A percentile compares a stretch with the other conserved stretches of the same genome.
phyloP scores from a whole-genome alignment of 2,329 filamentous ascomycete species.

The Chaetomium sp. region DNA sequence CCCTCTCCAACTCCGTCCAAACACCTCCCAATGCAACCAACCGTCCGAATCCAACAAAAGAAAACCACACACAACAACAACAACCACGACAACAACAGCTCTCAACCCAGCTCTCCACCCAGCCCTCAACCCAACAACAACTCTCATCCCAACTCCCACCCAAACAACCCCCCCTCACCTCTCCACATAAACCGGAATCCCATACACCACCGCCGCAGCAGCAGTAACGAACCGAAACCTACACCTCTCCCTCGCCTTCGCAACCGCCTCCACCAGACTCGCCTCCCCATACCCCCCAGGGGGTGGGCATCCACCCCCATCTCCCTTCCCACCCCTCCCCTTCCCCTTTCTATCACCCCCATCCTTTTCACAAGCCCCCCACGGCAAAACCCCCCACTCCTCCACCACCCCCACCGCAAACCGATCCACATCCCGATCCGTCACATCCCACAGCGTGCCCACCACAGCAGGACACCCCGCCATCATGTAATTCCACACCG shows the following conservation, averaged over 20 bases:
- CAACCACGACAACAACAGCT: too few relatives aligned
- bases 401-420: constrained; percentile 80
- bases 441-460: constrained; percentile 96
- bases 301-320: too few relatives aligned
- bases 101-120: too few relatives aligned
- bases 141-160: too few relatives aligned
- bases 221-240: constrained; percentile 89
- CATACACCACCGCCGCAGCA: constrained; percentile 91
- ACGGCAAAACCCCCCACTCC: constrained; percentile 75
- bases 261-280: constrained; percentile 78
- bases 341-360: constrained; percentile 24
- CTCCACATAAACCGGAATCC: constrained; percentile 82
- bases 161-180: background rate
- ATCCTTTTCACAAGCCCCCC: constrained; percentile 41
- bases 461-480: constrained; percentile 85
- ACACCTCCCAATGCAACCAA: background rate
- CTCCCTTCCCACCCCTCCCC: constrained; percentile 7
- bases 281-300: constrained; percentile 29
- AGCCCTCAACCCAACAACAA: too few relatives aligned
- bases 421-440: constrained; percentile 94
- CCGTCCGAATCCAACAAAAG: background rate
- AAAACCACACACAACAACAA: background rate
- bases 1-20: background rate
- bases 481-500: constrained; percentile 88
- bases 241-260: constrained; percentile 74